These are phyloP conservation scores for Gossypium davidsonii DNA, from an alignment of 441 rosid genomes.

Conservation along the genomic window DNA sequence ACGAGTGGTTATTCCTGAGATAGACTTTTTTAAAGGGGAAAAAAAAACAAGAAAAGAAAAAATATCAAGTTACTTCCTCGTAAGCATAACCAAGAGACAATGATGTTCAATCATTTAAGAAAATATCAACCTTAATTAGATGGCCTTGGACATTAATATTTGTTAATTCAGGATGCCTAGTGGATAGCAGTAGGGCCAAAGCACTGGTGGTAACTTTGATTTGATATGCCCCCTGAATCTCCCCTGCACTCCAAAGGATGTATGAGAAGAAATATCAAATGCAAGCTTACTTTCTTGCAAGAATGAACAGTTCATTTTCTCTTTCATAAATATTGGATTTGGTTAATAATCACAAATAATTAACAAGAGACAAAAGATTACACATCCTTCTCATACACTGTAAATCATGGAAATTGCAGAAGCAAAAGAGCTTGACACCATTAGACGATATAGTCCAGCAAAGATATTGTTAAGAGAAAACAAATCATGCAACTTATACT, in stretches of 20 bases:
- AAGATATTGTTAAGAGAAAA: neutral
- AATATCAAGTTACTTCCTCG: constrained; percentile 15
- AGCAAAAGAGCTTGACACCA: neutral
- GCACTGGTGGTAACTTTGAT: constrained; percentile 85
- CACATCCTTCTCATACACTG: neutral
- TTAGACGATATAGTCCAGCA: neutral
- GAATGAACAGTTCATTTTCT: neutral
- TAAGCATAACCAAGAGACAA: neutral
- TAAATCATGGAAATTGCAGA: too few species aligned
- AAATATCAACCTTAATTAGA: constrained; percentile 50
- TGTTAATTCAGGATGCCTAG: constrained; percentile 63
- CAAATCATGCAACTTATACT: neutral
- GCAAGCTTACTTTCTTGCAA: constrained; percentile 2
- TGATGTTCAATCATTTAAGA: neutral
- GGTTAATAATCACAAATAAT: neutral
- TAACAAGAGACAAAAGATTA: neutral
- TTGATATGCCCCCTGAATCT: constrained; percentile 86
- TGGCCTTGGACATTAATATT: constrained; percentile 73
- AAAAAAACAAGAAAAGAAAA: neutral
- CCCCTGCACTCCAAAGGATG: constrained; percentile 39
- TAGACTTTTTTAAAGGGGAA: constrained; percentile 29
- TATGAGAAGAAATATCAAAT: neutral
- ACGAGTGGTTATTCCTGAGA: constrained; percentile 81
- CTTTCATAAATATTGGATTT: neutral
- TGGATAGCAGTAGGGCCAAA: constrained; percentile 65